Base-by-base conservation (phyloP, 352 stramenopile genomes). In the Phytophthora capsici region DNA sequence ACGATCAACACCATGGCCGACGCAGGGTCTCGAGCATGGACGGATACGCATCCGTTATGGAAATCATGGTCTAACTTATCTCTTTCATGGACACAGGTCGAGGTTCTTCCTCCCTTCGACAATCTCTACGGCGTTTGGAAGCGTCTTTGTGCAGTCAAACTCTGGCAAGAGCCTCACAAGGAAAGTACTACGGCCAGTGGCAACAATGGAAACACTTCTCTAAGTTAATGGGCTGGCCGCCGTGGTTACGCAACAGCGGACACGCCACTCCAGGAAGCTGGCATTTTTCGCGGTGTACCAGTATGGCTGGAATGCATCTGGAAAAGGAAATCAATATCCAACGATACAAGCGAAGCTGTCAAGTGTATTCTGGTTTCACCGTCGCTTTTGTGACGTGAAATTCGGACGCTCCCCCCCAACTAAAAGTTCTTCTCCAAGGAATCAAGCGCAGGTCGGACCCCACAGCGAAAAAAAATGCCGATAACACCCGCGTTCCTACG, bases 81-180 rank as follows among this genome's bases (percentile, higher is more conserved):
- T 44, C 6, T 14, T 37, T 62, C 55, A 6, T 69, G 54, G 54
- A 32, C 30, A 20, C 58, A 70, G 49, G 19, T 68, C 4, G 2
- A 25, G 9, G 38, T 68, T 12, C n/a, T 9, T 6, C 49, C 34
- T 12, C 53, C 46, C 12, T 68, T 58, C 62, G 48, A 41, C 51
- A 20, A 69, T 69, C 56, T 75, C 52, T 75, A 51, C 17, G n/a
- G 0, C 17, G 40, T 64, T 8, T 66, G 58, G 54, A 58, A 57
- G 4, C 9, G 3, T 32, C 59, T 45, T 46, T 75, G n/a, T 50
- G 53, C 4, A 20, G 28, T 6, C 17, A 28, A 19, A 32, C 68
- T 12, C 32, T 64, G 12, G 57, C 57, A 13, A 22, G 20, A 12
- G 65, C 57, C 59, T 59, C 63, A 22, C 61, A 41, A 2, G 34